These are phyloP conservation scores for Monilinia polystroma DNA, from an alignment of 2,329 filamentous ascomycete genomes.

Conservation along the genomic window DNA sequence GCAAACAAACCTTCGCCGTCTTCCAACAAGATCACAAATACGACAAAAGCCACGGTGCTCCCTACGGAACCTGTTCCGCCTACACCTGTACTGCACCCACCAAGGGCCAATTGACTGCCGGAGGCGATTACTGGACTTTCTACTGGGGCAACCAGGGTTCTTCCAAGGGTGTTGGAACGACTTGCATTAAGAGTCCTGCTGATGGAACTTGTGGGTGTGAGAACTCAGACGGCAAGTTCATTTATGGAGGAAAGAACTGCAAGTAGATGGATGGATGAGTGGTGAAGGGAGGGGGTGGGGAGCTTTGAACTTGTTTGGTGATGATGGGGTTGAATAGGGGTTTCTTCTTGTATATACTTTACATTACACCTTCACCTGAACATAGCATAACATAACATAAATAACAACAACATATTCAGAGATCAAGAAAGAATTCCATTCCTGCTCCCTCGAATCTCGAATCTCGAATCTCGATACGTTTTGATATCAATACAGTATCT, in stretches of 20 bases:
- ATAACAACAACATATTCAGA: too few species aligned
- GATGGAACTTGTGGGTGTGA: constrained; percentile 17
- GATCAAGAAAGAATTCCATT: too few species aligned
- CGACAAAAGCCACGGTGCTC: neutral
- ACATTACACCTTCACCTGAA: too few species aligned
- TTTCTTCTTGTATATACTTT: too few species aligned
- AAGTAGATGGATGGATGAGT: neutral
- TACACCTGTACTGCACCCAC: constrained; percentile 14
- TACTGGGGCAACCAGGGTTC: neutral
- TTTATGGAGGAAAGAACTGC: neutral
- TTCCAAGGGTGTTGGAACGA: neutral
- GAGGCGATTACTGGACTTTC: neutral
- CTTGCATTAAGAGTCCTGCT: constrained; percentile 4
- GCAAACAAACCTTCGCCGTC: constrained; percentile 19
- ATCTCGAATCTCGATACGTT: too few species aligned
- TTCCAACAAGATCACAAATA: constrained; percentile 7
- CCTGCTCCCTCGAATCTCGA: too few species aligned
- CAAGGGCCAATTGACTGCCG: neutral
- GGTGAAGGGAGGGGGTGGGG: too few species aligned
- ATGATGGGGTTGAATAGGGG: too few species aligned
- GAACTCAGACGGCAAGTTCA: neutral
- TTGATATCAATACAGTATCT: too few species aligned
- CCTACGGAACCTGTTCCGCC: constrained; percentile 10
- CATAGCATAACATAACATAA: too few species aligned
- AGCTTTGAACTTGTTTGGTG: too few species aligned